Percentiles rank a stretch among this genome's conserved stretches.
Evolutionary conservation across 805 yeast species (phyloP).

Genomic region (Monosporozyma unispora): DNA sequence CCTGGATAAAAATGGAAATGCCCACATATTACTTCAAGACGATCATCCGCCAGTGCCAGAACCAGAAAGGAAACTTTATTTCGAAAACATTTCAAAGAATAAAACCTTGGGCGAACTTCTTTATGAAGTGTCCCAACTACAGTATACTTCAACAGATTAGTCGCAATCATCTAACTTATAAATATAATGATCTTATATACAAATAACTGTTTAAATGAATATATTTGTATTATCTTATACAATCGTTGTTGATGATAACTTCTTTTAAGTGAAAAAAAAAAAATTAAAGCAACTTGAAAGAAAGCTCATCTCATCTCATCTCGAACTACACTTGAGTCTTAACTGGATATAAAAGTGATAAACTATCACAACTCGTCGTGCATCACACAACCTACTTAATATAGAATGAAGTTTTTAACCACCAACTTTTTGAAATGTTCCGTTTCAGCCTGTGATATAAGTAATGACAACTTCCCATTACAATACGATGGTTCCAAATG

Average conservation of each 20-base stretch:
- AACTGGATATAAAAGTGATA: too few relatives aligned
- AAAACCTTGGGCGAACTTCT: background rate
- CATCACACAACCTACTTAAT: background rate
- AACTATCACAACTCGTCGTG: background rate
- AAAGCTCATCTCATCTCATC: background rate
- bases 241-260: background rate
- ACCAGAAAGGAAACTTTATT: background rate
- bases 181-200: background rate
- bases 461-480: slow-evolving; percentile 75
- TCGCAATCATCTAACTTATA: background rate
- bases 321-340: background rate
- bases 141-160: background rate
- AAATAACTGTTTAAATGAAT: too few relatives aligned
- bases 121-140: background rate
- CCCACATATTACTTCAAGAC: slow-evolving; percentile 10
- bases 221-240: background rate
- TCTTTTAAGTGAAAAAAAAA: background rate
- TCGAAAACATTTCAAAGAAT: background rate
- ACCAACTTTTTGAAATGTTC: slow-evolving; percentile 95
- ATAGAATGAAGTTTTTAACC: slow-evolving; percentile 74
- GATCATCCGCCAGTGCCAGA: background rate
- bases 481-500: slow-evolving; percentile 47
- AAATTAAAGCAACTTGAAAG: background rate
- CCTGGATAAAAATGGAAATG: slow-evolving; percentile 1
- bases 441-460: slow-evolving; percentile 65